Evolutionary conservation across 1,284 basidiomycete species (phyloP), one percentile per base, ranked within the genome.

Genomic region (Apiotrichum mycotoxinovorans): DNA sequence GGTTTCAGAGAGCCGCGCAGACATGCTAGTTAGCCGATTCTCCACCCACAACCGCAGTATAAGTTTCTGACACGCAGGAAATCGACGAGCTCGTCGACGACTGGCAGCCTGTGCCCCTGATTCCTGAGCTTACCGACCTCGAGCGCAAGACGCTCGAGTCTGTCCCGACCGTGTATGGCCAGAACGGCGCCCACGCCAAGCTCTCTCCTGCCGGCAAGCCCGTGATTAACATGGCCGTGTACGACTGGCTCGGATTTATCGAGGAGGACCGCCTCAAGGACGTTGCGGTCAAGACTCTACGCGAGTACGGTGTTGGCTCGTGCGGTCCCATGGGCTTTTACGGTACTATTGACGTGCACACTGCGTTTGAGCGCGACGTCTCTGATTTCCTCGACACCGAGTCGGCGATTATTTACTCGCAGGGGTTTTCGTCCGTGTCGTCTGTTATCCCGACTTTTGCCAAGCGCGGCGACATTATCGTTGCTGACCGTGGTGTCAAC

Each of bases 241-340:
- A 87, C 79, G 97, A 99, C 78, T 98, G 97, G 78, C 85, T 89
- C 10, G 93, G 93, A 27, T 83, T 98, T 15, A 84, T 91, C 38
- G 89, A 89, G 25, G 91, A 92, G 68, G 91, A 97, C 59, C 79
- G 83, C 53, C 86, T 98, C 76, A 93, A 93, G 74, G 83, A 89
- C 51, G 84, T 85, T 41, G 91, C 93, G 8, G 83, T 96, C 23
- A 87, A 90, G 56, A 90, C 88, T 0, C 79, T 98, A n/a, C 82
- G 87, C 54, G 88, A 89, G 73, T 98, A 97, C 67, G 96, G 96
- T 35, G 84, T 98, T 2, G 96, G 95, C 7, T 91, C 88, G 66
- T 99, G 96, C 71, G 94, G 95, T 17, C 96, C 96, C 38, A 88
- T 94, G 33, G 93, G 94, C 10, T 99, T 99, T 80, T 98, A 98